Evolutionary conservation across 108 stramenopile genomes (phyloP), one percentile per base, ranked within the genome.

Genomic region (Pseudonitzschia delicatissima): DNA sequence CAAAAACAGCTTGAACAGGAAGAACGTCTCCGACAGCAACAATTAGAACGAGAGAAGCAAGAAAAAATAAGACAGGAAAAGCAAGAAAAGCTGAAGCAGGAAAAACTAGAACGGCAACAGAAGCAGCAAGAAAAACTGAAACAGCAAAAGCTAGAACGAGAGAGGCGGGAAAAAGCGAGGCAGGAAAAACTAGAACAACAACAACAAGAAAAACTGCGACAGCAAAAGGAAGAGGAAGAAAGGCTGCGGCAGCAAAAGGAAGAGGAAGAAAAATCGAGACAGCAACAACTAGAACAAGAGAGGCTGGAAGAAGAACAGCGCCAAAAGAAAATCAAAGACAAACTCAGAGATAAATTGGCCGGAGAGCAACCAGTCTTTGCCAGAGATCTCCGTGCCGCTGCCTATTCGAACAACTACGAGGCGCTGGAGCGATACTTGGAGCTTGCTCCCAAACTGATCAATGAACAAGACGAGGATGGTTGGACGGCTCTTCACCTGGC

Each of bases 401-500:
- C 78, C 1, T 48, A 53, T 23, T 18, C 50, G 17, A 72, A 72
- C 13, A 44, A 79, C 27, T 31, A 48, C 4, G 62, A 65, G 0
- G 1, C 48, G 4, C 35, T 79, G 1, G 25, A 70, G 32, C 27
- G 39, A 5, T 65, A 48, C 17, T 15, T 73, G 6, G 34, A 49
- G 0, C 35, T 62, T 0, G 32, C 45, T 21, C 64, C 64, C 26
- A 23, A 60, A 47, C 72, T 44, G 32, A 40, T 62, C 27, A 36
- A 80, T 50, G 59, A 52, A 29, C 57, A 58, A 31, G 81, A 82
- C 48, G 40, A 68, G 18, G 57, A 71, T 59, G 57, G 71, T 12
- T 77, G 72, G 76, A 67, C 57, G 17, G 63, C 76, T 0, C 34
- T 77, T 4, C 76, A 77, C 45, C 34, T 64, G 18, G 76, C 76